Base-by-base conservation (phyloP, 495 filamentous ascomycete genomes). In the Sordaria brevicollis region DNA sequence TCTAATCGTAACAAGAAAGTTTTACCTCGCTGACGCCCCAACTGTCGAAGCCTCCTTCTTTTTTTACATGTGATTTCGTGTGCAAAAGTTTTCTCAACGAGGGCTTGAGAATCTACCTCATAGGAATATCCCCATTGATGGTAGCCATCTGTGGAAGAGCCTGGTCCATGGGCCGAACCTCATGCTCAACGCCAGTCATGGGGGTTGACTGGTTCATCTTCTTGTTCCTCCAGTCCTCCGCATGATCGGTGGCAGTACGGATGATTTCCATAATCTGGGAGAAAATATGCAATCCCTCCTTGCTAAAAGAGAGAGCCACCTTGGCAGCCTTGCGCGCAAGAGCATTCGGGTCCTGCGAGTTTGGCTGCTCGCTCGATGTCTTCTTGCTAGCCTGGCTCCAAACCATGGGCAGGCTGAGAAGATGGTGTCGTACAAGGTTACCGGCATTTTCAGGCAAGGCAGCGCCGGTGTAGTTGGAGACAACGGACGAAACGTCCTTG, bases 221-320 rank as follows among this genome's bases (percentile, higher is more conserved):
- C 72, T 84, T 86, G 19, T 91, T 91, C 36, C 92, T 90, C 94
- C 94, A 97, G 75, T 89, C 87, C 78, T 97, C 93, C 5, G 94
- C 94, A 75, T 89, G 92, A 38, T 88, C 84, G 35, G 97, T 87
- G 4, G 94, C 96, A n/a, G 89, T 87, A 73, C 93, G 89, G 31
- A 97, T 87, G 0, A 94, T 89, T 0, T 87, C 87, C 31, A 87
- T 91, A 49, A 98, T 92, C 76, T 96, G 91, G 0, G 86, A 83
- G 85, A 97, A 91, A 87, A 96, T 94, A 72, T 96, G 91, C 29
- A 98, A 84, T 3, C 92, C 92, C 77, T 97, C 93, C 70, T 90
- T 90, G 2, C 93, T 93, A 35, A 98, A 86, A 0, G 93, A 88
- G 11, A 97, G 74, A 37, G 93, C 92, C 17, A 89, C 81, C 70